Evolutionary conservation across 768 basidiomycete genomes (phyloP).

Genomic region (Tricholoma flavovirens): DNA sequence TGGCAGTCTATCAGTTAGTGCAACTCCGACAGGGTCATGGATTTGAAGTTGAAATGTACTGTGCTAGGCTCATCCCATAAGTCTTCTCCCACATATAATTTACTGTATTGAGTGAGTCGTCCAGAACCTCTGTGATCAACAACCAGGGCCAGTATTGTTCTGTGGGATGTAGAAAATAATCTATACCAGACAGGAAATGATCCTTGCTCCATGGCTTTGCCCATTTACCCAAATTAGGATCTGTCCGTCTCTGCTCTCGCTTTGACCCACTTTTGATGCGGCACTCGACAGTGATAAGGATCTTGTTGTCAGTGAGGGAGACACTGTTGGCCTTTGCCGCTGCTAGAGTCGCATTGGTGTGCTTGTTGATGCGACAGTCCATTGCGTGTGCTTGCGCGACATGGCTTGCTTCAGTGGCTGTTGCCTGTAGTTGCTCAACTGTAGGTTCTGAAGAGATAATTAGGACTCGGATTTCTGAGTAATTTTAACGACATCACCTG

Average conservation of each 20-base stretch:
- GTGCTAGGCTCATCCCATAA: neutral
- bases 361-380: neutral
- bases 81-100: neutral
- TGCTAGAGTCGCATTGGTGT: neutral
- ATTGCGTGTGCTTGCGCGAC: neutral
- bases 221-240: slow-evolving; percentile 8
- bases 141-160: too few relatives aligned
- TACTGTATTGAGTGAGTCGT: neutral
- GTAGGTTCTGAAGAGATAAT: too few relatives aligned
- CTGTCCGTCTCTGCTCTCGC: slow-evolving; percentile 6
- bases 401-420: neutral
- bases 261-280: slow-evolving; percentile 2
- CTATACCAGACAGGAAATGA: slow-evolving; percentile 1
- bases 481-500: too few relatives aligned
- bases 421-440: neutral
- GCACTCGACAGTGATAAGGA: neutral
- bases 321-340: neutral
- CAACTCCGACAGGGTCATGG: too few relatives aligned
- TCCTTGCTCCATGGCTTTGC: slow-evolving; percentile 12
- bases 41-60: too few relatives aligned
- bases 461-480: too few relatives aligned
- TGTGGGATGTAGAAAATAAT: neutral
- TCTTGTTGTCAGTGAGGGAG: neutral
- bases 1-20: too few relatives aligned
- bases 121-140: neutral